Base-by-base conservation (phyloP, 2,329 filamentous ascomycete genomes). In the Exserohilum turcica region DNA sequence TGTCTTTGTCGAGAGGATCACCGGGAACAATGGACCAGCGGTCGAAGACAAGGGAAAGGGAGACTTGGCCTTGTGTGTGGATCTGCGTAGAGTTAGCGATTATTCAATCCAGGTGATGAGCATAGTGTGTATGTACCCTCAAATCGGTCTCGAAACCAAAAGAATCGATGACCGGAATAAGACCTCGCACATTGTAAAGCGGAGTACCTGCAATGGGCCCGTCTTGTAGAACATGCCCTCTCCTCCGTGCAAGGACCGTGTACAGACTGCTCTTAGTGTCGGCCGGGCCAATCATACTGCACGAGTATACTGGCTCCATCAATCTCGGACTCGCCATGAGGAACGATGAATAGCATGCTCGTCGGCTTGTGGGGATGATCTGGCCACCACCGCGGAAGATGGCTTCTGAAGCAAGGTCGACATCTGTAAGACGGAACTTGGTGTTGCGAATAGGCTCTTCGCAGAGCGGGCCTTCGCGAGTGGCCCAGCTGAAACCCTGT, bases 401-500 rank as follows among this genome's bases (percentile, higher is more conserved):
- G 45, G 93, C 89, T 76, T 97, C 92, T 45, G 86, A 83, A 9
- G 92, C 93, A 16, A 99, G 83, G 36, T 89, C 82, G 48, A 96
- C 86, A 71, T 97, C 93, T 57, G 92, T 97, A 68, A 99, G 86
- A 72, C 92, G 91, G 83, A 99, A 99, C 72, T 96, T 97, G 65
- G 91, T 91, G 77, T 99, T 99, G 65, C 94, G 92, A 70, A 99
- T 97, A 29, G 94, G 94, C 79, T 99, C 94, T 88, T 99, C 94
- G 74, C 94, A 97, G 21, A 99, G 81, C 15, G 94, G 94, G 0
- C 94, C 94, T 84, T 99, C 94, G 59, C 94, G 84, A 28, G 92
- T 91, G 43, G 91, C 94, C 94, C 94, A 99, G 73, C 89, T 92
- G 76, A 99, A 99, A 28, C 94, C 94, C 77, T 99, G 94, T 42